Evolutionary conservation across 2,329 filamentous ascomycete species (phyloP).

Genomic region (Trichophyton simii): DNA sequence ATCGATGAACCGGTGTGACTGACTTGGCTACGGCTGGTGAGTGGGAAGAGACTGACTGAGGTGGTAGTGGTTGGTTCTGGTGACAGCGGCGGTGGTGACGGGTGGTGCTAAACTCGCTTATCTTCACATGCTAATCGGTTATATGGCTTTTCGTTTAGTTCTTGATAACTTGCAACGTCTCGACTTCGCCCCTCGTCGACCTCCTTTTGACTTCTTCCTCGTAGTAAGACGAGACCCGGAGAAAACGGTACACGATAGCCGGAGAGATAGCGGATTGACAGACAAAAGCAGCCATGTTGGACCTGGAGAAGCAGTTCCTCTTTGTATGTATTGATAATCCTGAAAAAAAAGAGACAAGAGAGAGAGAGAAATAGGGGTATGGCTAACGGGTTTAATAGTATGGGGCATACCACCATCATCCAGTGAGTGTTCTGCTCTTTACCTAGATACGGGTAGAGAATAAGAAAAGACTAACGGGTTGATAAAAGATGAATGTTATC

Average conservation of each 20-base stretch:
- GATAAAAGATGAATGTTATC: conserved; percentile 47
- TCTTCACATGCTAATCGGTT: not conserved
- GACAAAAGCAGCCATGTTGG: conserved; percentile 27
- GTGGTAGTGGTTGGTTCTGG: too few species aligned
- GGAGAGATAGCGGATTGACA: not conserved
- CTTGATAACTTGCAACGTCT: not conserved
- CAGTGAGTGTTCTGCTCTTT: conserved; percentile 33
- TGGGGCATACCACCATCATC: conserved; percentile 53
- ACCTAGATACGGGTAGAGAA: not conserved
- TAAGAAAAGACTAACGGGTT: conserved; percentile 7
- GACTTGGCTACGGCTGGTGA: not conserved
- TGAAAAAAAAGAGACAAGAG: not conserved
- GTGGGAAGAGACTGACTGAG: not conserved
- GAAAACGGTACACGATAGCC: not conserved
- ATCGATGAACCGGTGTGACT: not conserved
- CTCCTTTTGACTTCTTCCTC: not conserved
- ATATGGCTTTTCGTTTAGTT: not conserved
- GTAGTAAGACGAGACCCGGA: not conserved
- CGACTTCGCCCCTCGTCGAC: not conserved
- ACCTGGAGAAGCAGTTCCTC: conserved; percentile 54
- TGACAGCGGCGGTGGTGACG: too few species aligned
- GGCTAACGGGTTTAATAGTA: conserved; percentile 36
- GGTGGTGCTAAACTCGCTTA: not conserved
- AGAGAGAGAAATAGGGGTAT: not conserved
- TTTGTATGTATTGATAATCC: conserved; percentile 41